Evolutionary conservation across 805 yeast species (phyloP), one percentile per base, ranked within the genome.

Genomic region (Blastobotrys terrestris): DNA sequence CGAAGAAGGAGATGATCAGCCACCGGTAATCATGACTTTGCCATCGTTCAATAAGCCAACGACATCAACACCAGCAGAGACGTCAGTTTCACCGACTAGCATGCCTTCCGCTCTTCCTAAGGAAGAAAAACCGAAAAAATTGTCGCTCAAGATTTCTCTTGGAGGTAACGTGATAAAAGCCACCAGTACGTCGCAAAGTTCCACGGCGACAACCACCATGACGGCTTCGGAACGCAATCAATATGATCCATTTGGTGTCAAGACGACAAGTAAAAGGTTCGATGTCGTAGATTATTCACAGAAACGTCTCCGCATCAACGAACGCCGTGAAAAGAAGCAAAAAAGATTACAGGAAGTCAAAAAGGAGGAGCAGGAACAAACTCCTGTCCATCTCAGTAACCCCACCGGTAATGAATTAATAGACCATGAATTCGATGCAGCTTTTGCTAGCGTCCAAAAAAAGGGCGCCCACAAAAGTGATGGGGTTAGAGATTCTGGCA

Each of bases 161-260:
- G 53, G 50, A 3, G 50, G 50, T 6, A 19, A 43, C 11, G 35
- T 26, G 35, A 26, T 26, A 26, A 26, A 26, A 26, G 35, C 35
- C 35, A 26, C 35, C 5, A 26, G 35, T 11, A 26, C 35, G 11
- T 26, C 35, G 8, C 35, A 26, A 26, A 26, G 47, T 21, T 20
- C 31, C 31, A 26, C 15, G 39, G 51, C 55, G 44, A 15, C 41
- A 46, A 44, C 26, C n/a, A 51, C 31, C 21, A 51, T 26, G 54
- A 48, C 54, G 14, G 20, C 46, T 14, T 15, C 46, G 4, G 44
- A 48, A 15, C 40, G 44, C 18, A 18, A 44, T 5, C 35, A 45
- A 16, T 43, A 41, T 31, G 57, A 55, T 52, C 56, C 56, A 4
- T 55, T 55, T 46, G 57, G 51, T 4, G 16, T 55, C 39, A 49